Conservation (phyloP, 805 yeast genomes). For the Candida endomychidarum region DNA sequence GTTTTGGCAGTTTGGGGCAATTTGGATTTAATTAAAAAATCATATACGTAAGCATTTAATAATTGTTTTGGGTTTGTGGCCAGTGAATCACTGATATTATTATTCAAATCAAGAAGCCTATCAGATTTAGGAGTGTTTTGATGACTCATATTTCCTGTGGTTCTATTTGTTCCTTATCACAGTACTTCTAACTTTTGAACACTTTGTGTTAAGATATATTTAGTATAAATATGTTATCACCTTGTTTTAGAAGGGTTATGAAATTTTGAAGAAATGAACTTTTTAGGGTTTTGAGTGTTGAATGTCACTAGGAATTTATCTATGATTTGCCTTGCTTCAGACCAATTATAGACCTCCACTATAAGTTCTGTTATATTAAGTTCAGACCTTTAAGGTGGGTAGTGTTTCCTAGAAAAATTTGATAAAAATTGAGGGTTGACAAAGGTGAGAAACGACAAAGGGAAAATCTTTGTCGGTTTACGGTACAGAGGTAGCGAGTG, state of each 20-base stretch:
- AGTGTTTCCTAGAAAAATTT: slow-evolving; percentile 6
- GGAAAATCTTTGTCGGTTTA: background rate
- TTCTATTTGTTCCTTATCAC: too few relatives aligned
- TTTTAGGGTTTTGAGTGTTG: too few relatives aligned
- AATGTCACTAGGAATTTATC: background rate
- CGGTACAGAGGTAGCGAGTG: too few relatives aligned
- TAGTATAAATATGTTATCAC: too few relatives aligned
- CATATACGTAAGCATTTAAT: slow-evolving; percentile 82
- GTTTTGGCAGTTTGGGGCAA: slow-evolving; percentile 69
- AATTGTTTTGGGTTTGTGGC: slow-evolving; percentile 56
- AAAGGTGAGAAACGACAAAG: slow-evolving; percentile 1
- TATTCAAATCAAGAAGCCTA: slow-evolving; percentile 7
- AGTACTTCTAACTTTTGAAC: too few relatives aligned
- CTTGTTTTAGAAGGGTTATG: too few relatives aligned
- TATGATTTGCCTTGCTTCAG: background rate
- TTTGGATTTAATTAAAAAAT: slow-evolving; percentile 74
- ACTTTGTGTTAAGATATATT: too few relatives aligned
- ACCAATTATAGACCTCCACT: slow-evolving; percentile 7
- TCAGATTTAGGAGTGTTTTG: slow-evolving; percentile 34
- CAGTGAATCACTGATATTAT: slow-evolving; percentile 33
- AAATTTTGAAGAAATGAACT: too few relatives aligned
- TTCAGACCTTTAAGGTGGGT: background rate
- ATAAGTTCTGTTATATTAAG: background rate
- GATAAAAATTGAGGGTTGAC: slow-evolving; percentile 8
- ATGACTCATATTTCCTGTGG: slow-evolving; percentile 33